These are phyloP conservation scores for Polyporus tsugae DNA, from an alignment of 1,284 basidiomycete species.

Conservation along the genomic window DNA sequence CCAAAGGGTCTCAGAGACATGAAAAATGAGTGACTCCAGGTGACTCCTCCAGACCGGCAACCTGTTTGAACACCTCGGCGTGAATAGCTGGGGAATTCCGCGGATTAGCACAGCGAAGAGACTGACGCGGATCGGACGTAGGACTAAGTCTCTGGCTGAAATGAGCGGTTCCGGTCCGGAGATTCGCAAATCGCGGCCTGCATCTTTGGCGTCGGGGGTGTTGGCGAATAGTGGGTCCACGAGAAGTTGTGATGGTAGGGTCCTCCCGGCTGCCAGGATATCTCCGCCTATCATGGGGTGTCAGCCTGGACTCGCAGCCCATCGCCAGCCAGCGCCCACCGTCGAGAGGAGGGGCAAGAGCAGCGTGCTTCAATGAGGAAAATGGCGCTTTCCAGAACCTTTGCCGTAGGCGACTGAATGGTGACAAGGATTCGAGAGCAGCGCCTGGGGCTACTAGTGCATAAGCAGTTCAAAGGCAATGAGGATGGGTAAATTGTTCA, in stretches of 20 bases:
- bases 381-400: not conserved
- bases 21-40: not conserved
- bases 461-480: not conserved
- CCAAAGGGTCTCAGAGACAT: not conserved
- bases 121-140: constrained; percentile 9
- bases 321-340: not conserved
- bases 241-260: too few species aligned
- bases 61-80: constrained; percentile 2
- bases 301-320: not conserved
- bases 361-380: not conserved
- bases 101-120: constrained; percentile 3
- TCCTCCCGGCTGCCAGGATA: not conserved
- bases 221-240: constrained; percentile 7
- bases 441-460: not conserved
- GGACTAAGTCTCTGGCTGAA: not conserved
- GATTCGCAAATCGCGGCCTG: constrained; percentile 8
- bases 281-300: constrained; percentile 16
- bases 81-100: not conserved
- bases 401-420: not conserved
- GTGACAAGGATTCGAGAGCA: not conserved
- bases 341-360: not conserved
- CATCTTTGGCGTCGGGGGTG: not conserved
- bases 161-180: constrained; percentile 5
- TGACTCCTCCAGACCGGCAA: constrained; percentile 9
- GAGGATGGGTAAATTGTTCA: not conserved